Evolutionary conservation across 1,139 yeast species (phyloP), one percentile per base, ranked within the genome.

Genomic region (Magnusiomyces ingens): DNA sequence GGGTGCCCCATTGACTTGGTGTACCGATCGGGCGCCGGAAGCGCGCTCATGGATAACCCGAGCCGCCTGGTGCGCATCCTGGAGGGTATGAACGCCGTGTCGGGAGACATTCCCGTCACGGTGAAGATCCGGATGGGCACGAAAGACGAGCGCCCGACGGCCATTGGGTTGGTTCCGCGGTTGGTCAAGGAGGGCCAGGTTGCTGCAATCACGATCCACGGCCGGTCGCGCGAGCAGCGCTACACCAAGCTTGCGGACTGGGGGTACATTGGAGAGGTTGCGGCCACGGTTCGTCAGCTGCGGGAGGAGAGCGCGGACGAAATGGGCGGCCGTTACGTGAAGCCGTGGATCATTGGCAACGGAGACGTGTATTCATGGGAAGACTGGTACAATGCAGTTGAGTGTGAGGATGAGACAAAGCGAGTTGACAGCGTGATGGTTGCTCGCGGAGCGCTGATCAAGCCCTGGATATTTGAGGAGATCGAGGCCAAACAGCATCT

Each of bases 391-490:
- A 76, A 81, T 48, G 80, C 80, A 17, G 15, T n/a, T 17, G 41
- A 37, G 4, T n/a, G 18, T 17, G 41, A 37, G 18, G 41, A 37
- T n/a, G 41, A 37, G 13, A 13, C 43, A n/a, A 50, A 52, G 38
- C 87, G 89, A 17, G 82, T 91, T 53, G 99, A 94, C 70, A 82
- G 94, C 40, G 95, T 90, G 21, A 93, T 94, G 98, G 91, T 94
- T 53, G 99, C 99, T 1, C 80, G 99, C 63, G 99, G 98, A 53
- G 98, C 98, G 0, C 79, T 93, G 60, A 91, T 94, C 68, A 93
- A 94, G 71, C 99, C 99, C 48, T 93, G 99, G 99, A 88, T 93
- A 50, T 93, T 93, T 64, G 98, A 94, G 72, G 99, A 93, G 71
- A 81, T 94, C 52, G 94, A 91, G 55, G 77, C 94, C 8, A 82